phyloP scores from a whole-genome alignment of 2,329 filamentous ascomycete genomes.

The Aspergillus arachidicola region DNA sequence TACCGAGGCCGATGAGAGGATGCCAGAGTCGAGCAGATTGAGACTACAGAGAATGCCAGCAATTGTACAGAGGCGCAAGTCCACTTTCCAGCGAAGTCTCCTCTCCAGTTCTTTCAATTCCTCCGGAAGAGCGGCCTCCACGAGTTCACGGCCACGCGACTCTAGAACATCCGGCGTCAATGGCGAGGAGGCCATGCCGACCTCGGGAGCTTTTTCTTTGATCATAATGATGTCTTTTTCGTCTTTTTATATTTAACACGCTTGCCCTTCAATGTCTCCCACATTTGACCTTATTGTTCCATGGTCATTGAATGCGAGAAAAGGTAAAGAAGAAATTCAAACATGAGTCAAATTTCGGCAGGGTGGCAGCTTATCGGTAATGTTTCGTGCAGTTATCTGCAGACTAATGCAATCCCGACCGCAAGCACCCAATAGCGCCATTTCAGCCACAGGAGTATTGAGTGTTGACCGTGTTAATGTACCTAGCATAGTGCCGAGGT shows the following conservation, averaged over 20 bases:
- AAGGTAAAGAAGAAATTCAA: neutral
- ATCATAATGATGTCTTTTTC: neutral
- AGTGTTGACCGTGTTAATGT: neutral
- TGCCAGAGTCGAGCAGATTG: constrained; percentile 69
- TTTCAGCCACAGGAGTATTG: neutral
- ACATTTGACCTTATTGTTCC: neutral
- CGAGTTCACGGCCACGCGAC: neutral
- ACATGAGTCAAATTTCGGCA: neutral
- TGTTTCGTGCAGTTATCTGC: neutral
- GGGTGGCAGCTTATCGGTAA: neutral
- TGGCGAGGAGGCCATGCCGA: neutral
- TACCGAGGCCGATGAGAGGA: constrained; percentile 70
- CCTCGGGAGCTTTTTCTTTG: neutral
- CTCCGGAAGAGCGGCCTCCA: constrained; percentile 17
- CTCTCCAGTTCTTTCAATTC: constrained; percentile 41
- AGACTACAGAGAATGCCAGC: constrained; percentile 71
- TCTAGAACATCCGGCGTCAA: neutral
- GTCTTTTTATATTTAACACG: neutral
- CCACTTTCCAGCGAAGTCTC: constrained; percentile 63
- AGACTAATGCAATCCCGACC: neutral
- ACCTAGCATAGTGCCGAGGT: neutral
- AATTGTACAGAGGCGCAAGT: constrained; percentile 69
- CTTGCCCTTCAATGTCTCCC: neutral
- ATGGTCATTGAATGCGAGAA: neutral
- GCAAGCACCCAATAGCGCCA: neutral